Percentiles rank a stretch among this genome's conserved stretches.
phyloP scores from a whole-genome alignment of 768 basidiomycete genomes.

The Psilocybe azurescens region DNA sequence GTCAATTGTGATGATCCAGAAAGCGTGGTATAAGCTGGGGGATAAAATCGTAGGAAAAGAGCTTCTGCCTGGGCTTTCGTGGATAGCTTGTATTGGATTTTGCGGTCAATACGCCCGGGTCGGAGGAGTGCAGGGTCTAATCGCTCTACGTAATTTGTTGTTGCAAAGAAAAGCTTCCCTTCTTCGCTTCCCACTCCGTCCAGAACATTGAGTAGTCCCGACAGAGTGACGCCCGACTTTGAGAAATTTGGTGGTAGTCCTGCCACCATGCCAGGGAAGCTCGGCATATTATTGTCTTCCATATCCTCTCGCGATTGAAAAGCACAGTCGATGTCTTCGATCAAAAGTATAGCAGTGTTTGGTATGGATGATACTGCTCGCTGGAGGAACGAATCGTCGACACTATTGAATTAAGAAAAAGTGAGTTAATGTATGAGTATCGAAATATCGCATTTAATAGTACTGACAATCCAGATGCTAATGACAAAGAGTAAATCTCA shows the following conservation, averaged over 20 bases:
- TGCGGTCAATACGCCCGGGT: constrained; percentile 61
- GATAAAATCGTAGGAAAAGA: constrained; percentile 58
- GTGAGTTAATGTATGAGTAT: background rate
- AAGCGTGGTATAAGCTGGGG: constrained; percentile 31
- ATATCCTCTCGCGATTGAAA: constrained; percentile 53
- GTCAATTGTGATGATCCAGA: constrained; percentile 7
- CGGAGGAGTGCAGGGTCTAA: constrained; percentile 60
- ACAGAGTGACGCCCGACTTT: constrained; percentile 50
- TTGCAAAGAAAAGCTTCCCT: constrained; percentile 66
- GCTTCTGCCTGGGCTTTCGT: constrained; percentile 49
- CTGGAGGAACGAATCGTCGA: constrained; percentile 55
- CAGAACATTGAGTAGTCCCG: constrained; percentile 60
- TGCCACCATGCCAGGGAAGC: constrained; percentile 12
- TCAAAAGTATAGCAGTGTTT: constrained; percentile 56
- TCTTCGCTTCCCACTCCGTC: constrained; percentile 68
- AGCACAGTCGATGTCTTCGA: constrained; percentile 68
- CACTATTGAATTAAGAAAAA: constrained; percentile 31
- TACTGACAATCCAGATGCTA: constrained; percentile 52
- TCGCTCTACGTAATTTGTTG: constrained; percentile 45
- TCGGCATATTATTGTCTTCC: constrained; percentile 12
- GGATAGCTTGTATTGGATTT: constrained; percentile 55
- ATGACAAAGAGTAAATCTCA: constrained; percentile 78
- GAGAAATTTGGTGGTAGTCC: constrained; percentile 14
- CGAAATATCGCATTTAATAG: background rate
- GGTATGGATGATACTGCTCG: constrained; percentile 52